A percentile compares a stretch with the other conserved stretches of the same genome.
Conservation (phyloP, 192 early-diverging fungal genomes). For the Coemansia sp. region DNA sequence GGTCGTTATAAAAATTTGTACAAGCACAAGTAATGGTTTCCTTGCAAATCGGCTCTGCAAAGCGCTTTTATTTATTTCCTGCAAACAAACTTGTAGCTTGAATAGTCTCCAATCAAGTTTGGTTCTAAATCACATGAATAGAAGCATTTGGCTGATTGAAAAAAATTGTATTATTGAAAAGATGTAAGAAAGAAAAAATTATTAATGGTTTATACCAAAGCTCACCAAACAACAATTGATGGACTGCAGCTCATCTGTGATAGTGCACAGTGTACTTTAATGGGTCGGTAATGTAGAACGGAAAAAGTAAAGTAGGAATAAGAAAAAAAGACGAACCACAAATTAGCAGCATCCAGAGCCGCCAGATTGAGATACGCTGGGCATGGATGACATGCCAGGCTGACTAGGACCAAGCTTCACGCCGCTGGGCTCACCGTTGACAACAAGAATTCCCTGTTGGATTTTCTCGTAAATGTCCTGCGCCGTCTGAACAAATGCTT, state of each 20-base stretch:
- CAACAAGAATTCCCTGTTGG: constrained; percentile 70
- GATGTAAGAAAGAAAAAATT: too few relatives aligned
- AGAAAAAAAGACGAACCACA: background rate
- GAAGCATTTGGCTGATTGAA: background rate
- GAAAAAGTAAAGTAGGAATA: background rate
- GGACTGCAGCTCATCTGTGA: too few relatives aligned
- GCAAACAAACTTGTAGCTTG: background rate
- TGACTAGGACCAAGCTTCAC: constrained; percentile 67
- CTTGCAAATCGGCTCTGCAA: background rate
- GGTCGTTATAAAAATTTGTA: too few relatives aligned
- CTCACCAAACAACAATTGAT: too few relatives aligned
- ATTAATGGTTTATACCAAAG: too few relatives aligned
- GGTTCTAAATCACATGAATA: constrained; percentile 1
- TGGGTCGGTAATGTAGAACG: background rate
- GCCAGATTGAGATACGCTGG: constrained; percentile 49
- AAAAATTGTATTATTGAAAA: background rate
- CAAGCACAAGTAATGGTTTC: too few relatives aligned
- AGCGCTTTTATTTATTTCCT: background rate
- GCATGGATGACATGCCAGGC: constrained; percentile 61
- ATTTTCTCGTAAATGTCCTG: constrained; percentile 82
- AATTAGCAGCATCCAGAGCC: constrained; percentile 43
- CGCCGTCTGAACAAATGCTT: constrained; percentile 77
- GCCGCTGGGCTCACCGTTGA: constrained; percentile 63
- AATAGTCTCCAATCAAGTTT: background rate
- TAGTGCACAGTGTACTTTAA: too few relatives aligned